Evolutionary conservation across 1,139 yeast species (phyloP), one percentile per base, ranked within the genome.

Genomic region (Nakaseomyces nivariensis): DNA sequence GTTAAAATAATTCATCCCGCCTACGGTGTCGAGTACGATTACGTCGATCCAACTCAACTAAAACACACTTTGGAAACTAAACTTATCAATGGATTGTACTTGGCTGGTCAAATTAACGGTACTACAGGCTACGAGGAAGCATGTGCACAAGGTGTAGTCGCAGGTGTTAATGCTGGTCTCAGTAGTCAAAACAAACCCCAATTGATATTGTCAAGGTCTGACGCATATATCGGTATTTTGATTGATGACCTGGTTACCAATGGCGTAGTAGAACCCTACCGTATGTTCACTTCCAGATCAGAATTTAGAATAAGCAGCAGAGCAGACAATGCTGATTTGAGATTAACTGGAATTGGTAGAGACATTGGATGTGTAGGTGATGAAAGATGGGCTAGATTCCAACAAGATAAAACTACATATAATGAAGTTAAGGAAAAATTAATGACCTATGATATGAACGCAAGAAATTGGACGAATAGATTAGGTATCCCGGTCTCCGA

Each of bases 71-170:
- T 94, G 45, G 96, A 92, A 63, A 88, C 97, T 0, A 89, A 87
- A 60, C 68, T 79, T 5, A 81, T 94, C 1, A 70, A 75, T 17
- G 97, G 97, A 0, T 69, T 94, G 43, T 94, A 71, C 62, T 72
- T 94, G 49, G 99, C 98, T 0, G 99, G 99, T 1, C 99, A 94
- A 67, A 94, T 94, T 43, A 94, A 94, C 63, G 99, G 99, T 43
- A 94, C 99, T 1, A 94, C 99, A 0, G 99, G 99, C 0, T 94
- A 94, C 60, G 99, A 94, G 69, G 99, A 94, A 65, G 99, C 99
- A 0, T 96, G 97, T 1, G 83, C 97, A 0, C 98, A 92, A 63
- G 99, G 99, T 1, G 76, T 90, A 51, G 70, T 94, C 47, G 98
- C 99, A 1, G 99, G 99, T 5, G 84, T 90, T 38, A 94, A 94